Base-by-base conservation (phyloP, 176 grass and related monocot species). In the Ampelocalamus luodianensis region DNA sequence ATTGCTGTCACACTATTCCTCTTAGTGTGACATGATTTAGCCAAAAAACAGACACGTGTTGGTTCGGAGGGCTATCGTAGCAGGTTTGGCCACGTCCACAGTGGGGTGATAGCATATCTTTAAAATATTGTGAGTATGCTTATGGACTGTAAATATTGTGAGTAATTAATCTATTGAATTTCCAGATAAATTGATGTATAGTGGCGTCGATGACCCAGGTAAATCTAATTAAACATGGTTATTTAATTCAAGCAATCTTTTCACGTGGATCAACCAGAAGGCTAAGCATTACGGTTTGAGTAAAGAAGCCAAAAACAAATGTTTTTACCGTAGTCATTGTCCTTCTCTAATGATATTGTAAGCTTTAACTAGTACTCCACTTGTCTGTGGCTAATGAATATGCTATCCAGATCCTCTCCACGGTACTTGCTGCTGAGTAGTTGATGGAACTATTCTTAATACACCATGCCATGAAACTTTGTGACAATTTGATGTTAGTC, bases 331-430 rank as follows among this genome's bases (percentile, higher is more conserved):
- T 46, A 45, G 26, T 15, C 54, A 48, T 22, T 20, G 4, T 34
- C 32, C 32, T 34, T 34, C 32, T 34, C 32, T 65, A 20, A 34
- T 29, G 42, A 11, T 6, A 58, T 7, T 76, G 51, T 56, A 38
- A 40, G 10, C 2, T 16, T 24, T 61, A 44, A 60, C 16, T 44
- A 23, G n/a, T 40, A 10, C 24, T 34, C 23, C 38, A 23, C 73
- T 85, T 85, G 49, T 77, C 36, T 5, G 23, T 36, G 37, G 63
- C 26, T 69, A 34, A 69, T 48, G 20, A 48, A 86, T 86, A 79
- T 72, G 76, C 10, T 54, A 42, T 74, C 27, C 23, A 24, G 45
- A 74, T 87, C 69, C n/a, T 74, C n/a, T 45, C 44, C 54, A 53
- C 36, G 10, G 17, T 80, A 71, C 18, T 69, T 34, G 24, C 22